Evolutionary conservation across 805 yeast species (phyloP), one percentile per base, ranked within the genome.

Genomic region (Ogataea dorogensis): DNA sequence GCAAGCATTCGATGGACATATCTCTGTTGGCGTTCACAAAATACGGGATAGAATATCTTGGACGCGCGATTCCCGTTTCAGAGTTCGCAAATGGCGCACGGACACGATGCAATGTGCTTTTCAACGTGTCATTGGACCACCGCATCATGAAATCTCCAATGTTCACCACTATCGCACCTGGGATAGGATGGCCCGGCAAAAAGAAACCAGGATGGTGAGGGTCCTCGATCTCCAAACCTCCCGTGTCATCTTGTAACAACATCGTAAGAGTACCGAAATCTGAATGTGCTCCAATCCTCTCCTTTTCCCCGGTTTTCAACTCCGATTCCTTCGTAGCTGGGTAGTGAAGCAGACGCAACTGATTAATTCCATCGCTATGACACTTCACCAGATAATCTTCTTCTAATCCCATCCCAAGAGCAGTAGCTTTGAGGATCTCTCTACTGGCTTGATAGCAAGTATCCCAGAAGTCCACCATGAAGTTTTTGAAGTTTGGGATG

Each of bases 101-200:
- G 5, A 67, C 71, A 28, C 70, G 46, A 35, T 66, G 71, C 10
- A 61, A 40, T 1, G 67, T 65, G 3, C 69, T 64, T 22, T 54
- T 53, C 25, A 62, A 55, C 18, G 42, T 33, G 33, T 61, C 66
- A 46, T 65, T 67, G 11, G 70, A 55, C 54, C 61, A 56, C 43
- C 70, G 50, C 46, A 51, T 55, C 33, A 67, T 43, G 30, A 58
- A 51, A 40, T 67, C 71, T 5, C 66, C 71, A 19, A 61, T 54
- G 36, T 67, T 67, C 28, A 62, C 60, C 11, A 67, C 64, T 22
- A 59, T 46, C 4, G 67, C 42, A 3, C 63, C 53, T 9, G 61
- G 61, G 20, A 44, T 36, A n/a, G 29, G 29, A 9, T 64, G 61
- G 7, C 46, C 50, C 5, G 44, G 36, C 31, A 53, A 48, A 14